Evolutionary conservation across 306 rosid species (phyloP), one percentile per base, ranked within the genome.

Genomic region (Lathyrus oleraceus): DNA sequence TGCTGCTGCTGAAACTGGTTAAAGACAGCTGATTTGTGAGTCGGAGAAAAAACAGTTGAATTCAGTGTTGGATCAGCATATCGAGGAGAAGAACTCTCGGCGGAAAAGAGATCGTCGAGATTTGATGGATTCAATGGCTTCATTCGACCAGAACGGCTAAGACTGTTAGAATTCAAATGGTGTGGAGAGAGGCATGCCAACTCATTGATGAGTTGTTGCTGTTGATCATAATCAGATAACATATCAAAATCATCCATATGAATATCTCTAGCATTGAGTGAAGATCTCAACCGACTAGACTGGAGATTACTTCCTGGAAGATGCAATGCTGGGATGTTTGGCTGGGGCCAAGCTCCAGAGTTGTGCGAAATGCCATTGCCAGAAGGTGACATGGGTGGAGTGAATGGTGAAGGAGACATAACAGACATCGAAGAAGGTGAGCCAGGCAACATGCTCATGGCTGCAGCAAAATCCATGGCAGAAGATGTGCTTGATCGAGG

Each of bases 1-100:
- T 89, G 96, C 70, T 89, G 97, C 79, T 89, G 98, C 87, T 92
- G 98, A 79, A 89, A 92, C 63, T 92, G 98, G 79, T 85, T 86
- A 71, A 87, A 74, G 70, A 92, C 73, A 0, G 93, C 91, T 47
- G 96, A 89, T 87, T 92, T 92, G 81, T 86, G 98, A 35, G 92
- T 89, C 1, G 98, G 98, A 35, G 98, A 92, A 73, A 85, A 92
- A 54, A 89, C 85, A 38, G 89, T 77, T 6, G 97, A 84, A 61
- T 78, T 71, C 88, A 91, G 56, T 52, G 89, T 49, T 57, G 82
- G 96, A 76, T 91, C 97, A 16, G 88, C 77, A 81, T 78, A 92
- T 35, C 96, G 83, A 44, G 98, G 98, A 52, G 98, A 89, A 2
- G 76, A 89, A 74, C 91, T 82, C 85, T 89, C 98, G 2, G 98